Conservation (phyloP, 192 early-diverging fungal genomes). For the Geranomyces variabilis region DNA sequence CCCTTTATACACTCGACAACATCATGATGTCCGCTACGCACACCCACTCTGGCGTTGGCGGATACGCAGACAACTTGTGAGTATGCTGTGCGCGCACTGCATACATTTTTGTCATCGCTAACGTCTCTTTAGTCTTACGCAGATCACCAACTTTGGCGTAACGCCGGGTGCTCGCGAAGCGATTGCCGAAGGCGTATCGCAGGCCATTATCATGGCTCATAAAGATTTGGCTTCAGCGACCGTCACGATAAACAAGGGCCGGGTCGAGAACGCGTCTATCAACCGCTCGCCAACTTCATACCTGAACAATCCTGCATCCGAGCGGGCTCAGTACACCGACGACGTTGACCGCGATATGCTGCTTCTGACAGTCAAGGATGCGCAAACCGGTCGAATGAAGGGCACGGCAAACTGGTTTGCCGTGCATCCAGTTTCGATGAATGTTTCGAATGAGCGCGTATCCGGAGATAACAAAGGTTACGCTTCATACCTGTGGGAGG, state of each 20-base stretch:
- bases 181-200: conserved; percentile 40
- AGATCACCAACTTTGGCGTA: conserved; percentile 22
- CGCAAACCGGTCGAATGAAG: background rate
- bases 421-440: conserved; percentile 52
- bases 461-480: conserved; percentile 57
- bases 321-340: conserved; percentile 42
- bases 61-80: conserved; percentile 47
- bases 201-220: conserved; percentile 46
- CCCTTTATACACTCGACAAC: conserved; percentile 45
- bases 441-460: conserved; percentile 36
- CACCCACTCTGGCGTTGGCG: conserved; percentile 52
- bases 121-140: conserved; percentile 1
- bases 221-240: conserved; percentile 31
- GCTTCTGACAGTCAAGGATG: conserved; percentile 14
- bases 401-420: conserved; percentile 48
- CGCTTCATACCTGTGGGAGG: conserved; percentile 48
- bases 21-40: conserved; percentile 56
- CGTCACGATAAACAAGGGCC: conserved; percentile 26
- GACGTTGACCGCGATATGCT: conserved; percentile 43
- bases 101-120: background rate
- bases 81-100: conserved; percentile 12
- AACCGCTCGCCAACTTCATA: conserved; percentile 49
- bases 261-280: conserved; percentile 38
- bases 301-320: conserved; percentile 44
- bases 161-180: conserved; percentile 41